These are phyloP conservation scores for Pyrenophora seminiperda DNA, from an alignment of 2,329 filamentous ascomycete species.

Conservation along the genomic window DNA sequence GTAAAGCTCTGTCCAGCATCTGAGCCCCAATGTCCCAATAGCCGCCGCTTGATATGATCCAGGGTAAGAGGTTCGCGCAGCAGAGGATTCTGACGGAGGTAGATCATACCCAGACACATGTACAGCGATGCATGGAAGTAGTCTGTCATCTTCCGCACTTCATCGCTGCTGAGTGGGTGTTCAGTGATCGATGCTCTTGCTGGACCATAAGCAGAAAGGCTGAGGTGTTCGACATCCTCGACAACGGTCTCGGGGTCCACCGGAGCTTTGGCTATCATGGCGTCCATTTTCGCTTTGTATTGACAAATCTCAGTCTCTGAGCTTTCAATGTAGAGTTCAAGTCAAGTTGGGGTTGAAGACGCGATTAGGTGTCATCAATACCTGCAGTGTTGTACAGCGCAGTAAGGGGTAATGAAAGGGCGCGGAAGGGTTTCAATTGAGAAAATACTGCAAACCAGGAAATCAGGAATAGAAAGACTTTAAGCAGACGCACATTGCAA, in stretches of 20 bases:
- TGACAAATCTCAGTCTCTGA: slow-evolving; percentile 7
- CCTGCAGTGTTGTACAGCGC: background rate
- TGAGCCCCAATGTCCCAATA: slow-evolving; percentile 79
- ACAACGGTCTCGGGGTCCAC: slow-evolving; percentile 31
- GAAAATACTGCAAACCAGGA: background rate
- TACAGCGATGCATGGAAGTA: slow-evolving; percentile 78
- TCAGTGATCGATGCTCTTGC: slow-evolving; percentile 67
- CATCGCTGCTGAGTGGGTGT: slow-evolving; percentile 67
- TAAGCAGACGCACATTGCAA: slow-evolving; percentile 13
- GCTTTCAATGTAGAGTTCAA: slow-evolving; percentile 4
- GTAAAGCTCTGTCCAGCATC: slow-evolving; percentile 82
- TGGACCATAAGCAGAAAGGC: slow-evolving; percentile 65
- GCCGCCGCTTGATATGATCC: slow-evolving; percentile 73
- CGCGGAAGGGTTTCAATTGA: background rate
- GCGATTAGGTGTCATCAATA: background rate
- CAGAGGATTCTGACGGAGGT: slow-evolving; percentile 74
- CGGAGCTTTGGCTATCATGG: slow-evolving; percentile 30
- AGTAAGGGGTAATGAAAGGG: background rate
- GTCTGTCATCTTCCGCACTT: slow-evolving; percentile 70
- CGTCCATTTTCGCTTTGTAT: slow-evolving; percentile 26
- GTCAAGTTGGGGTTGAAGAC: slow-evolving; percentile 4
- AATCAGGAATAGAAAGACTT: slow-evolving; percentile 7
- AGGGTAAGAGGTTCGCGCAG: slow-evolving; percentile 70
- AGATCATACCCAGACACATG: slow-evolving; percentile 79
- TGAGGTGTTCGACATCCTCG: slow-evolving; percentile 39